Evolutionary conservation across 106 monocot genomes (phyloP), one percentile per base, ranked within the genome.

Genomic region (Dioscorea dumetorum): DNA sequence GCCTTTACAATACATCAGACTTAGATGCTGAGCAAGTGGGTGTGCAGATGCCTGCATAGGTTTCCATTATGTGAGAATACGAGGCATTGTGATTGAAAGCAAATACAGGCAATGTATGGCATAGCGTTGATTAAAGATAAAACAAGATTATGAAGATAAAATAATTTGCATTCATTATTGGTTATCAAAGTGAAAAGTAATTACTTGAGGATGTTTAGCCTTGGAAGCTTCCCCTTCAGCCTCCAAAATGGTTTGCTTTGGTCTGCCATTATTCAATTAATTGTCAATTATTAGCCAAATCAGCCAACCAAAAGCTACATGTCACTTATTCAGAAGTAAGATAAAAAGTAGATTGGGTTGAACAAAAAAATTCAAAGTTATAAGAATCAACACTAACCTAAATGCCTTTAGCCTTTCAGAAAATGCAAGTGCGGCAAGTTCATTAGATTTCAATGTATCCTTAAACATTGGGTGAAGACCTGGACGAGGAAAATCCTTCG

Each of bases 181-280:
- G 41, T 41, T 0, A 10, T 41, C 41, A 41, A 41, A 41, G 41
- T 41, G 41, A 5, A 5, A 41, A 41, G 41, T 41, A 6, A 41
- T 41, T 83, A 97, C 97, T 67, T 86, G 81, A 16, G 78, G 53
- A 75, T 82, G 70, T 74, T 81, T 97, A 59, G 78, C 67, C 63
- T 87, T 91, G 22, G 82, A 73, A 51, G 87, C 75, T 78, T 89
- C 97, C 23, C 81, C 95, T 79, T 92, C 95, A 60, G 89, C 81
- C 73, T 97, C 97, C 65, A 97, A 74, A 71, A 97, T 91, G 49
- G 92, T 97, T 71, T 97, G 88, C 74, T 89, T 92, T 65, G 97
- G 97, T 68, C 95, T 97, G 78, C 66, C 24, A 78, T 68, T 34
- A 60, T 22, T 24, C 69, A 77, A 56, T 56, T 56, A 56, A 56